phyloP scores from a whole-genome alignment of 2,329 filamentous ascomycete species.

The Colletotrichum sp. region DNA sequence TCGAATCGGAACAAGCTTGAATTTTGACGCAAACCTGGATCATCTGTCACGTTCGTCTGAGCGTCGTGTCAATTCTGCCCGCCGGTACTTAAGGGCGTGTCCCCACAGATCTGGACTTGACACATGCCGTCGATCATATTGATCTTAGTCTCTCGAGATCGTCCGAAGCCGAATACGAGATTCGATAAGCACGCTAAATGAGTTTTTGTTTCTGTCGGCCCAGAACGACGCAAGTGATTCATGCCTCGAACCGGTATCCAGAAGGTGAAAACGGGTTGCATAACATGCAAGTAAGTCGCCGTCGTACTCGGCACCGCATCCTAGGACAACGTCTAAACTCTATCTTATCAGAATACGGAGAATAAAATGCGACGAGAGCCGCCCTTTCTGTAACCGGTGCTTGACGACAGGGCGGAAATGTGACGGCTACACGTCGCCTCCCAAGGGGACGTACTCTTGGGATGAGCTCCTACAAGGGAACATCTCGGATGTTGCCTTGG shows the following conservation, averaged over 20 bases:
- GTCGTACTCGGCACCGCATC: background rate
- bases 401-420: constrained; percentile 16
- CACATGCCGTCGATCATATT: background rate
- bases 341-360: background rate
- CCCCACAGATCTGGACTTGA: background rate
- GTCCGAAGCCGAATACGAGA: background rate
- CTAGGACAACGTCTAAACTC: background rate
- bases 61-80: background rate
- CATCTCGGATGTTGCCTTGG: background rate
- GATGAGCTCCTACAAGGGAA: background rate
- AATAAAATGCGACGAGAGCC: constrained; percentile 23
- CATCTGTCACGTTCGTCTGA: background rate
- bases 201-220: background rate
- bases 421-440: constrained; percentile 12
- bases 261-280: constrained; percentile 22
- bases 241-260: background rate
- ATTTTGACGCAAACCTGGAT: background rate
- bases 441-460: background rate
- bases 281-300: constrained; percentile 22
- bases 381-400: constrained; percentile 21
- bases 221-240: background rate
- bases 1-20: background rate
- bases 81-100: background rate
- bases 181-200: background rate
- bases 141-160: background rate